Percentiles rank a stretch among this genome's conserved stretches.
Evolutionary conservation across 164 flowering plant genomes (phyloP).

Genomic region (Magnolia officinalis): DNA sequence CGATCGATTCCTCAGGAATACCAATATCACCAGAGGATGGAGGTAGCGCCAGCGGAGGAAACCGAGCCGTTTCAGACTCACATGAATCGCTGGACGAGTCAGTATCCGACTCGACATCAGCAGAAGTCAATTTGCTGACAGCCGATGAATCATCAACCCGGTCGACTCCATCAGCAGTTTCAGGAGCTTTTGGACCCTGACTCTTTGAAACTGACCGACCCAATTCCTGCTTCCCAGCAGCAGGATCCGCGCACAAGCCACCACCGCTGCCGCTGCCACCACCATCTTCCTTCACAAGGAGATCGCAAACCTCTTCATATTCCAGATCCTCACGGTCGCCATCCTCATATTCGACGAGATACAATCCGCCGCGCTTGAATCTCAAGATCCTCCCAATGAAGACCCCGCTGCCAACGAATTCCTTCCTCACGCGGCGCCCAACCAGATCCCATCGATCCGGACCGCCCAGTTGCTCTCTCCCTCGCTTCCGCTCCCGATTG

Average conservation of each 20-base stretch:
- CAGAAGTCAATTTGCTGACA: slow-evolving; percentile 27
- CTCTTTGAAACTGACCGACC: slow-evolving; percentile 28
- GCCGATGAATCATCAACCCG: slow-evolving; percentile 21
- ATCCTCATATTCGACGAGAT: slow-evolving; percentile 83
- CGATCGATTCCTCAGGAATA: slow-evolving; percentile 70
- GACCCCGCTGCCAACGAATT: slow-evolving; percentile 51
- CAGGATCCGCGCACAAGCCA: not conserved
- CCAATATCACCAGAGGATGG: slow-evolving; percentile 76
- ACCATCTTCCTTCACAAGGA: slow-evolving; percentile 34
- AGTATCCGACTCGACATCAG: slow-evolving; percentile 21
- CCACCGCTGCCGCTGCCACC: not conserved
- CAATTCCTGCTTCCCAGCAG: slow-evolving; percentile 40
- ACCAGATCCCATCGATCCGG: slow-evolving; percentile 28
- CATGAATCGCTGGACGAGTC: slow-evolving; percentile 60
- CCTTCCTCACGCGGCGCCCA: slow-evolving; percentile 75
- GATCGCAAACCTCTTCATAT: slow-evolving; percentile 44
- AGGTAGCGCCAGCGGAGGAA: slow-evolving; percentile 61
- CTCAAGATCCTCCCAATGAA: slow-evolving; percentile 71
- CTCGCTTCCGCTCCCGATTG: slow-evolving; percentile 7
- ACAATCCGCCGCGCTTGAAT: slow-evolving; percentile 56
- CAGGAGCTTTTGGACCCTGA: slow-evolving; percentile 5
- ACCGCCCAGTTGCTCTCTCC: slow-evolving; percentile 21
- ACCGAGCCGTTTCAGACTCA: slow-evolving; percentile 34
- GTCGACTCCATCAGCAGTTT: slow-evolving; percentile 13
- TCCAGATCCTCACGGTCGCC: slow-evolving; percentile 91